These are phyloP conservation scores for Pseudogymnoascus sp. DNA, from an alignment of 2,329 filamentous ascomycete species.

Conservation along the genomic window DNA sequence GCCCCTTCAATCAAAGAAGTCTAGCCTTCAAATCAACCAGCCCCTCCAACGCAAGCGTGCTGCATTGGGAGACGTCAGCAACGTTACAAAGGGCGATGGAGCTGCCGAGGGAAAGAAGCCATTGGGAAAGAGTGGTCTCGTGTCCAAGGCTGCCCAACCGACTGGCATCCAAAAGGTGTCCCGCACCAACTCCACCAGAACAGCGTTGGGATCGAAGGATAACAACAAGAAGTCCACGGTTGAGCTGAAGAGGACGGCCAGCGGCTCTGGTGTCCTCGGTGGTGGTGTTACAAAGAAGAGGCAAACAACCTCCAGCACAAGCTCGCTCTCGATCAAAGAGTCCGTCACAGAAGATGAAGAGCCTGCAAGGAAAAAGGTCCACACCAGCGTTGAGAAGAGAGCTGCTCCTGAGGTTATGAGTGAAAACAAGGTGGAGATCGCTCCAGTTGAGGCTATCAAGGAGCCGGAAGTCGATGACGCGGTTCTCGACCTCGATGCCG, in stretches of 20 bases:
- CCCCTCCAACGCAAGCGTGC: conserved; percentile 62
- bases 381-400: conserved; percentile 44
- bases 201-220: conserved; percentile 58
- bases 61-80: conserved; percentile 90
- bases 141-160: conserved; percentile 73
- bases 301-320: conserved; percentile 42
- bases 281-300: conserved; percentile 59
- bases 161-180: conserved; percentile 70
- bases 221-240: conserved; percentile 50
- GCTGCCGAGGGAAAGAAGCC: conserved; percentile 65
- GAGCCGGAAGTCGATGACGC: conserved; percentile 27
- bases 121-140: conserved; percentile 53
- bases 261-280: conserved; percentile 60
- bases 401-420: conserved; percentile 28
- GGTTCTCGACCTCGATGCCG: conserved; percentile 66
- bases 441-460: conserved; percentile 19
- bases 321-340: conserved; percentile 51
- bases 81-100: conserved; percentile 71
- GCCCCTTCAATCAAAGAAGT: conserved; percentile 63
- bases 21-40: conserved; percentile 37
- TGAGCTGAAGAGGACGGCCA: conserved; percentile 64
- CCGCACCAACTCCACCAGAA: conserved; percentile 51
- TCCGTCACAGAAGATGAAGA: conserved; percentile 57
- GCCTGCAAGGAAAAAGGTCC: conserved; percentile 58
- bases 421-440: conserved; percentile 30